Percentiles rank a stretch among this genome's conserved stretches.
Evolutionary conservation across 768 basidiomycete species (phyloP).

Genomic region (Rubroboletus pulcherrimus): DNA sequence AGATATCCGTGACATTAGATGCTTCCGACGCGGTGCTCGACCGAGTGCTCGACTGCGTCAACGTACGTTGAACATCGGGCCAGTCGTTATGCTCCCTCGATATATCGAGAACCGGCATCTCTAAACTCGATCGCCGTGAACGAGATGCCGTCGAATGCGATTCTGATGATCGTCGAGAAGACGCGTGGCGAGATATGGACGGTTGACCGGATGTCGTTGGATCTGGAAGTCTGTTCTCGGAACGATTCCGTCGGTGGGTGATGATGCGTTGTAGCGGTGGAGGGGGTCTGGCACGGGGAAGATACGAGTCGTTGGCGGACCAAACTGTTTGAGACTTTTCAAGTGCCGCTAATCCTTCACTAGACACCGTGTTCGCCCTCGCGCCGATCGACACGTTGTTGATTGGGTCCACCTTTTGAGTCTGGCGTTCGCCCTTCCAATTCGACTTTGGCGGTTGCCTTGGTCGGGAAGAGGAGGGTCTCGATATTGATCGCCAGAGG

Average conservation of each 20-base stretch:
- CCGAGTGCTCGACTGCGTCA: not conserved
- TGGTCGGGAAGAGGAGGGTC: not conserved
- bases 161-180: not conserved
- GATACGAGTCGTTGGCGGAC: conserved; percentile 15
- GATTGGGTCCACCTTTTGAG: not conserved
- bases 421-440: not conserved
- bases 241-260: conserved; percentile 11
- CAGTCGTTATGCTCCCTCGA: not conserved
- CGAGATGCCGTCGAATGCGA: not conserved
- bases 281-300: conserved; percentile 22
- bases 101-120: not conserved
- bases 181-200: not conserved
- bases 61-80: not conserved
- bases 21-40: not conserved
- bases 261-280: conserved; percentile 8
- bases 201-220: not conserved
- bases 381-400: not conserved
- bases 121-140: not conserved
- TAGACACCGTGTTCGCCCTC: not conserved
- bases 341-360: not conserved
- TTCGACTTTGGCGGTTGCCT: not conserved
- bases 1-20: not conserved
- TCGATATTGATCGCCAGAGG: not conserved
- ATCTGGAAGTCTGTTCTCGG: not conserved
- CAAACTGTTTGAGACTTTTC: conserved; percentile 5